Base-by-base conservation (phyloP, 805 yeast genomes). In the Zygoascus ofunaensis region DNA sequence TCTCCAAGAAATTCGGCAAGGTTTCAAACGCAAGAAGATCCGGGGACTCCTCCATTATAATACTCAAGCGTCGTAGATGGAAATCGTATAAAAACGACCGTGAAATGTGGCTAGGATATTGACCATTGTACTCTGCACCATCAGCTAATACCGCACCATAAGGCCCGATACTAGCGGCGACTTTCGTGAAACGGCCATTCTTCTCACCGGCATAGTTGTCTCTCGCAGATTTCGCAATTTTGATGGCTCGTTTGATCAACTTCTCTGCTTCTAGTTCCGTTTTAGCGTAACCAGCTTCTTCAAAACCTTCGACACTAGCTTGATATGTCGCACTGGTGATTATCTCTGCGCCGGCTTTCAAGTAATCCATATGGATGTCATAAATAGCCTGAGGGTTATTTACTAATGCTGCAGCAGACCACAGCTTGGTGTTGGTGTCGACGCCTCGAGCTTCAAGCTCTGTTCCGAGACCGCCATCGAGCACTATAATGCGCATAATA, bases 71-170 rank as follows among this genome's bases (percentile, higher is more conserved):
- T 5, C 71, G 72, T 3, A 51, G 41, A 57, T 82, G 86, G 63
- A 80, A 82, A 17, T 63, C 60, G 5, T 55, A 57, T 43, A 83
- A 54, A 37, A 65, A 66, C 14, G 63, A 7, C 59, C 57, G 2
- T 63, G 56, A 5, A 21, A 59, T 65, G 14, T 19, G 36, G 5
- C 26, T 37, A 8, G 68, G 70, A 57, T 82, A 83, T 41, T 77
- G 69, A 1, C 94, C 94, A 3, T 80, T 76, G 53, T 80, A 85
- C 55, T 85, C 95, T 0, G 81, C 70, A 0, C 87, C 87, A 49
- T 76, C 70, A 23, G 81, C 76, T 32, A 81, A 56, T 51, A 63
- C 77, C 0, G 89, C 83, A 1, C 89, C 94, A 57, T 76, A 85
- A 0, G 94, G 86, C 0, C 94, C 95, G 32, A 83, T 61, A 5